Evolutionary conservation across 768 basidiomycete species (phyloP), one percentile per base, ranked within the genome.

Genomic region (Tylopilus balloui): DNA sequence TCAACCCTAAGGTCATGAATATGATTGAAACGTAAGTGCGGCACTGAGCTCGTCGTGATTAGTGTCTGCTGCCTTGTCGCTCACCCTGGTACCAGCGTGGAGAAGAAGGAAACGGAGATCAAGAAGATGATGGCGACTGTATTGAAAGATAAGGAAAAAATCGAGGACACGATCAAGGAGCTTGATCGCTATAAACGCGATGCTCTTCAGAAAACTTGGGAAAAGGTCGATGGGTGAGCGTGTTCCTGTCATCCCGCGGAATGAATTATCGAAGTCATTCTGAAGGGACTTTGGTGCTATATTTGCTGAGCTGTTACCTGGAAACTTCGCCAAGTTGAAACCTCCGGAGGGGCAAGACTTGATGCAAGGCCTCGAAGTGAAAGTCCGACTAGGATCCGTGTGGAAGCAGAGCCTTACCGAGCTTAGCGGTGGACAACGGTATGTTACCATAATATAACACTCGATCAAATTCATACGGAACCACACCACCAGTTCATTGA

Each of bases 401-500:
- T 99, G 96, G 96, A 99, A 99, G 67, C 90, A 93, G 58, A 92
- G 90, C 64, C 74, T 99, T 65, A 99, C 95, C 0, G 96, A 99
- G 64, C 75, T 99, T 45, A 95, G 92, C 59, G 96, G 96, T 50
- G 96, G 96, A 11, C 96, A 99, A 74, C 75, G 96, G 92, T 93
- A 52, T 51, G 83, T 66, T 28, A 10, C 12, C 13, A 14, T 41
- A 23, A 32, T 39, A 13, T 32, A 9, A 5, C 35, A 12, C 4
- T 15, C 4, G 2, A 32, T 27, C 28, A 43, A 37, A 44, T 28
- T 41, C 44, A 56, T 15, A 55, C 23, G 2, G 9, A 15, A 39
- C 40, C 36, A 25, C 32, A 1, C 42, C n/a, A 35, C 20, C 58
- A 98, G 94, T 56, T 99, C 96, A 0, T 78, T 99, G 55, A 98